Evolutionary conservation across 192 early-diverging fungal species (phyloP).

Genomic region (Coemansia sp.): DNA sequence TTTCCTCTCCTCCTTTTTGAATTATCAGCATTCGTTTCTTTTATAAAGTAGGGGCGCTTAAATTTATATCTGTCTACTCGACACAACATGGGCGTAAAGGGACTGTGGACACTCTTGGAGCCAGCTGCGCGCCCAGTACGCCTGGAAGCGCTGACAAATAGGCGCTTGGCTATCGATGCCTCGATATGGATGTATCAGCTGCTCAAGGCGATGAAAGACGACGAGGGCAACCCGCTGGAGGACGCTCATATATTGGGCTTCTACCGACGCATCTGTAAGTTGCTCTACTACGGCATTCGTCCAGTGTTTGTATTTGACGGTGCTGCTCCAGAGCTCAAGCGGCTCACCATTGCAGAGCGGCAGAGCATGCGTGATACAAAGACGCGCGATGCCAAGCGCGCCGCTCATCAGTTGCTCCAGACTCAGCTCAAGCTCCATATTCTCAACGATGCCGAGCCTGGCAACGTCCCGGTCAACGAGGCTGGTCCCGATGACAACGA

Average conservation of each 20-base stretch:
- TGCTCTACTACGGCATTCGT: conserved; percentile 83
- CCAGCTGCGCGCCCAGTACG: conserved; percentile 75
- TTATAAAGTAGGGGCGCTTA: background rate
- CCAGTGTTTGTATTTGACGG: conserved; percentile 99
- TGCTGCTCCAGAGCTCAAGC: conserved; percentile 82
- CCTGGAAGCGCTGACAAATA: conserved; percentile 77
- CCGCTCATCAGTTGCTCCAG: conserved; percentile 82
- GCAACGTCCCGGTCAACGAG: background rate
- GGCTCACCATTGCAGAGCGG: conserved; percentile 52
- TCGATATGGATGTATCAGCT: conserved; percentile 99
- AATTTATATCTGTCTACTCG: background rate
- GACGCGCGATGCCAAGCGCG: conserved; percentile 62
- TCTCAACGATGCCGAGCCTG: conserved; percentile 29
- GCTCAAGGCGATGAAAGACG: conserved; percentile 89
- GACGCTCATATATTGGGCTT: conserved; percentile 93
- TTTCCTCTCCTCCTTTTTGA: background rate
- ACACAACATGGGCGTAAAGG: conserved; percentile 87
- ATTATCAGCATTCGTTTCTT: background rate
- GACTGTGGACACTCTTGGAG: conserved; percentile 85
- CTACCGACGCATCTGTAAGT: conserved; percentile 91
- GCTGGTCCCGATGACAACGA: conserved; percentile 7
- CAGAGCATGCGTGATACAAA: conserved; percentile 29
- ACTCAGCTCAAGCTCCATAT: conserved; percentile 77
- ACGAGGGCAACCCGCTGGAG: conserved; percentile 76
- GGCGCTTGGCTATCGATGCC: conserved; percentile 88